Conservation (phyloP, 2,329 filamentous ascomycete species). For the Arthrobotrys sinensis region DNA sequence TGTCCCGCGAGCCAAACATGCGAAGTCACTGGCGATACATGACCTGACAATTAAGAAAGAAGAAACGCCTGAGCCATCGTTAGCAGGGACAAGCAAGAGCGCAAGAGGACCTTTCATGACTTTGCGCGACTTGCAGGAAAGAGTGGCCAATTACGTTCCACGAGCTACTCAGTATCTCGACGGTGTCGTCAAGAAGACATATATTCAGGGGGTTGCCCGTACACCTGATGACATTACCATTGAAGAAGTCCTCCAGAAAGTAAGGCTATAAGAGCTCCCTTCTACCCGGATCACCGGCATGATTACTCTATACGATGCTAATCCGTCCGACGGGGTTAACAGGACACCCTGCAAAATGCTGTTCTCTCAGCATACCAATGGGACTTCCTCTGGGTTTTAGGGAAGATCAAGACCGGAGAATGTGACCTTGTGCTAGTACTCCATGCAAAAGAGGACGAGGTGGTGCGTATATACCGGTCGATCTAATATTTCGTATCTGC, state of each 20-base stretch:
- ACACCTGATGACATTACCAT: constrained; percentile 83
- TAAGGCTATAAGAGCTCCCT: constrained; percentile 27
- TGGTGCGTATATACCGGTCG: constrained; percentile 65
- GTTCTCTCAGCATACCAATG: constrained; percentile 90
- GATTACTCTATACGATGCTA: constrained; percentile 28
- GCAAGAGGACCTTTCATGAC: constrained; percentile 50
- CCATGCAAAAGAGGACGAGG: constrained; percentile 72
- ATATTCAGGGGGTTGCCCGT: constrained; percentile 76
- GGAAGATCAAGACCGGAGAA: constrained; percentile 76
- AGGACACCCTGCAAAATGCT: constrained; percentile 78
- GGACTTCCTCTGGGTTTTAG: constrained; percentile 84
- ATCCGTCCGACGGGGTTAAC: constrained; percentile 29
- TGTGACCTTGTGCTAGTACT: constrained; percentile 74
- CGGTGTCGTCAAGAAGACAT: constrained; percentile 86
- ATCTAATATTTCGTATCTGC: constrained; percentile 26
- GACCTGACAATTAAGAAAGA: constrained; percentile 44
- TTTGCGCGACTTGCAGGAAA: constrained; percentile 38
- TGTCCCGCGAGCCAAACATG: constrained; percentile 67
- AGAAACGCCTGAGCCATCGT: constrained; percentile 16
- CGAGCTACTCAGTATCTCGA: constrained; percentile 69
- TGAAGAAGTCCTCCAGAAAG: constrained; percentile 84
- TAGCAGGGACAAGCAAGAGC: constrained; percentile 62
- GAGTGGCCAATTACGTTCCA: constrained; percentile 54
- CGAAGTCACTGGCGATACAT: constrained; percentile 40
- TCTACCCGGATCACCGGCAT: background rate